A percentile compares a stretch with the other conserved stretches of the same genome.
These are phyloP conservation scores for Colletotrichum nymphaeae DNA, from an alignment of 2,329 filamentous ascomycete genomes.

Conservation along the genomic window DNA sequence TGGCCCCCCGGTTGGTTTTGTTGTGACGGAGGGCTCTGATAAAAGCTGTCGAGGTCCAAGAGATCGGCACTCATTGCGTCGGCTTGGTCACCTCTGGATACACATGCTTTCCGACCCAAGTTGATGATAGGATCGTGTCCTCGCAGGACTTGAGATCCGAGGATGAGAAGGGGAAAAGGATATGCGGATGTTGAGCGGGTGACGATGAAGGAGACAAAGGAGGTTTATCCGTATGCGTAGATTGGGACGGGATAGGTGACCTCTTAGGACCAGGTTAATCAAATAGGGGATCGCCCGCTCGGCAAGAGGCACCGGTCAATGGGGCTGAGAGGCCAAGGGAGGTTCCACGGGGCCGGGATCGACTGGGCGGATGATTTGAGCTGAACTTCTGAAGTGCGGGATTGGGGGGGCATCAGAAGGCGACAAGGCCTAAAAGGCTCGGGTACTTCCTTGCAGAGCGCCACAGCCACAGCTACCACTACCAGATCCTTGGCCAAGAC, in stretches of 20 bases:
- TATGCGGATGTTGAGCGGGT: conserved; percentile 7
- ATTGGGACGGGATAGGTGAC: conserved; percentile 16
- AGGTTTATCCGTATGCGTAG: conserved; percentile 1
- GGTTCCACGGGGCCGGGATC: conserved; percentile 30
- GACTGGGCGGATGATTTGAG: conserved; percentile 1
- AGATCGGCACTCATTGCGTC: conserved; percentile 72
- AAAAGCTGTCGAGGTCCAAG: conserved; percentile 69
- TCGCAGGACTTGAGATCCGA: background rate
- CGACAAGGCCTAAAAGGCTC: conserved; percentile 10
- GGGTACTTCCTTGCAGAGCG: conserved; percentile 18
- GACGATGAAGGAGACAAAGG: conserved; percentile 29
- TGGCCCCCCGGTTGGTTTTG: conserved; percentile 27
- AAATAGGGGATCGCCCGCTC: conserved; percentile 32
- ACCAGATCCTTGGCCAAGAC: conserved; percentile 26
- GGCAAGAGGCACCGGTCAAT: conserved; percentile 13
- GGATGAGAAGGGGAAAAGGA: background rate
- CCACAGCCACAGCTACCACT: conserved; percentile 27
- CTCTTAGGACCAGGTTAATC: conserved; percentile 1
- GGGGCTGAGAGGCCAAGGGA: conserved; percentile 25
- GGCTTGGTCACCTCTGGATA: conserved; percentile 32
- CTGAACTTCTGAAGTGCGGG: background rate
- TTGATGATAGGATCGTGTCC: background rate
- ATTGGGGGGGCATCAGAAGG: background rate
- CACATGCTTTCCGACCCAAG: conserved; percentile 18
- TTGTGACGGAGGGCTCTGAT: conserved; percentile 47